These are phyloP conservation scores for Phytophthora nicotianae DNA, from an alignment of 352 stramenopile genomes.

Conservation along the genomic window DNA sequence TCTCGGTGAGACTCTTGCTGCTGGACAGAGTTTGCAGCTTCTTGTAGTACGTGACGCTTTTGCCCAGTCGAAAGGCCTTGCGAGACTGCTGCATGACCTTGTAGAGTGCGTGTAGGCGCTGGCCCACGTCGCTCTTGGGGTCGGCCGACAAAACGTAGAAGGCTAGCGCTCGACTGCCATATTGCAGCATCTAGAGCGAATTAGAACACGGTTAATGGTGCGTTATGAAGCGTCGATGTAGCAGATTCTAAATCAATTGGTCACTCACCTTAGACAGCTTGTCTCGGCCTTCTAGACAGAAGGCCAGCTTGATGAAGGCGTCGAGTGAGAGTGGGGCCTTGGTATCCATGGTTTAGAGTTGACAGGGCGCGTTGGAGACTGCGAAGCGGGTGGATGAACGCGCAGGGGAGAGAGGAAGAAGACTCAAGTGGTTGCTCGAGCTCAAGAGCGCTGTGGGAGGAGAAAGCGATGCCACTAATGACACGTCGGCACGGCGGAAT, in stretches of 20 bases:
- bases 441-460: neutral
- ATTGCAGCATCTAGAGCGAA: constrained; percentile 67
- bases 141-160: constrained; percentile 82
- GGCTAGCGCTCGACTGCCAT: constrained; percentile 77
- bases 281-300: constrained; percentile 83
- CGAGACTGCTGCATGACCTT: constrained; percentile 82
- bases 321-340: constrained; percentile 75
- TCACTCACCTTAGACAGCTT: constrained; percentile 88
- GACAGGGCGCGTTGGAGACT: neutral
- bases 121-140: constrained; percentile 81
- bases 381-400: neutral
- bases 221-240: constrained; percentile 21
- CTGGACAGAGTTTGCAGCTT: constrained; percentile 62
- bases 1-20: constrained; percentile 62
- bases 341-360: constrained; percentile 10
- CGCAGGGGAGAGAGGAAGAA: neutral
- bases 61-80: constrained; percentile 87
- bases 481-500: constrained; percentile 6
- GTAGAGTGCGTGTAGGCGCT: constrained; percentile 79
- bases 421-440: neutral
- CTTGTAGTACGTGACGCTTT: constrained; percentile 83
- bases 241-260: neutral
- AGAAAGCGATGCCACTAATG: neutral
- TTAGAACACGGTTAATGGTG: neutral
- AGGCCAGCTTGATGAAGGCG: constrained; percentile 66